phyloP scores from a whole-genome alignment of 169 alveolate genomes.

The Plasmodium gonderi region DNA sequence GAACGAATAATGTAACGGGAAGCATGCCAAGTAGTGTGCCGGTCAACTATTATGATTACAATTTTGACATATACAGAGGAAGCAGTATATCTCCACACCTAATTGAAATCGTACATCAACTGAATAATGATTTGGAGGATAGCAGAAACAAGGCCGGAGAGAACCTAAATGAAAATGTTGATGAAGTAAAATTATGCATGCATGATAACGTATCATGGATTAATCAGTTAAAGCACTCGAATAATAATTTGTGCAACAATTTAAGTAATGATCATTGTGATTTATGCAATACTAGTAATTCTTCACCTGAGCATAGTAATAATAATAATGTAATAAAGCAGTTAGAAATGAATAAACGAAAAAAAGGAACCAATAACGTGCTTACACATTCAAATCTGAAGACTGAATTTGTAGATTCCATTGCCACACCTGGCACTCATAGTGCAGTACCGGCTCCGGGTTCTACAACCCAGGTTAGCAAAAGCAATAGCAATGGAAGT shows the following conservation, averaged over 20 bases:
- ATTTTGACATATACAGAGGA: constrained; percentile 67
- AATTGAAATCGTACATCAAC: constrained; percentile 37
- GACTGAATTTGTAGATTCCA: constrained; percentile 1
- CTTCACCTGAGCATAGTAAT: constrained; percentile 37
- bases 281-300: constrained; percentile 9
- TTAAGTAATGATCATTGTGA: constrained; percentile 35
- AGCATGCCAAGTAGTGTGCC: no score
- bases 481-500: background rate
- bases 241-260: constrained; percentile 33
- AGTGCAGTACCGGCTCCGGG: no score
- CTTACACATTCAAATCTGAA: background rate
- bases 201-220: constrained; percentile 57
- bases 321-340: background rate
- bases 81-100: constrained; percentile 39
- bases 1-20: background rate
- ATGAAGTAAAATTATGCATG: constrained; percentile 26
- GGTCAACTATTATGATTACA: constrained; percentile 56
- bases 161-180: constrained; percentile 16
- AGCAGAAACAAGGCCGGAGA: background rate
- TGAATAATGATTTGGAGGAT: constrained; percentile 53
- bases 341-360: constrained; percentile 24
- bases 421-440: background rate
- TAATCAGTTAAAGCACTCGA: constrained; percentile 54
- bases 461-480: no score
- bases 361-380: background rate